Conservation (phyloP, 2,329 filamentous ascomycete species). For the Dactylonectria macrodidyma region DNA sequence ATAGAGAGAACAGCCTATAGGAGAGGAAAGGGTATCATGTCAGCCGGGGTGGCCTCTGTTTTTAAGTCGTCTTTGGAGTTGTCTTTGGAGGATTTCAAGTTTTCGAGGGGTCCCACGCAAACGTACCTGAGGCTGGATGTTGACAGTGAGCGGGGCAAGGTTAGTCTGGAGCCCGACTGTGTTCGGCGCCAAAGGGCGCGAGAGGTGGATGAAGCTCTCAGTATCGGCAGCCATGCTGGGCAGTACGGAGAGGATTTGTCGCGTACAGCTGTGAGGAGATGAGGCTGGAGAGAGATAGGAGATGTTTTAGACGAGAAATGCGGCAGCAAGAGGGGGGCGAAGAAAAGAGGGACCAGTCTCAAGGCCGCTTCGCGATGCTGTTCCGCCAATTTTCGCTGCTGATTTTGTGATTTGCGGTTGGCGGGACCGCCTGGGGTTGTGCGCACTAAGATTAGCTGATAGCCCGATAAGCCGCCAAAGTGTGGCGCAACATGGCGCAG, state of each 20-base stretch:
- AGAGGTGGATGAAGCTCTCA: slow-evolving; percentile 94
- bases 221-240: slow-evolving; percentile 84
- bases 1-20: slow-evolving; percentile 79
- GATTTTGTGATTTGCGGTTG: slow-evolving; percentile 60
- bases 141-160: slow-evolving; percentile 92
- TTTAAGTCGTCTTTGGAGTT: slow-evolving; percentile 3
- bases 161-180: slow-evolving; percentile 84
- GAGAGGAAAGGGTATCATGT: slow-evolving; percentile 20
- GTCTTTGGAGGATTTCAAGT: not conserved
- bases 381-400: slow-evolving; percentile 55
- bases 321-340: slow-evolving; percentile 29
- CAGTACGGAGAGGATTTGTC: slow-evolving; percentile 46
- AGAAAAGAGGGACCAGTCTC: slow-evolving; percentile 45
- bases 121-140: slow-evolving; percentile 93
- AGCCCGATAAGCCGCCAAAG: slow-evolving; percentile 52
- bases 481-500: slow-evolving; percentile 47
- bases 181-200: slow-evolving; percentile 89
- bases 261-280: slow-evolving; percentile 32
- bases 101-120: slow-evolving; percentile 22
- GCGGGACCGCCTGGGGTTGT: slow-evolving; percentile 64
- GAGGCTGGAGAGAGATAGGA: slow-evolving; percentile 31
- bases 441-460: slow-evolving; percentile 66
- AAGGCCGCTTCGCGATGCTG: slow-evolving; percentile 49
- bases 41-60: slow-evolving; percentile 25
- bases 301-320: slow-evolving; percentile 37